Conservation (phyloP, 2,329 filamentous ascomycete species). For the Colletotrichum sp. region DNA sequence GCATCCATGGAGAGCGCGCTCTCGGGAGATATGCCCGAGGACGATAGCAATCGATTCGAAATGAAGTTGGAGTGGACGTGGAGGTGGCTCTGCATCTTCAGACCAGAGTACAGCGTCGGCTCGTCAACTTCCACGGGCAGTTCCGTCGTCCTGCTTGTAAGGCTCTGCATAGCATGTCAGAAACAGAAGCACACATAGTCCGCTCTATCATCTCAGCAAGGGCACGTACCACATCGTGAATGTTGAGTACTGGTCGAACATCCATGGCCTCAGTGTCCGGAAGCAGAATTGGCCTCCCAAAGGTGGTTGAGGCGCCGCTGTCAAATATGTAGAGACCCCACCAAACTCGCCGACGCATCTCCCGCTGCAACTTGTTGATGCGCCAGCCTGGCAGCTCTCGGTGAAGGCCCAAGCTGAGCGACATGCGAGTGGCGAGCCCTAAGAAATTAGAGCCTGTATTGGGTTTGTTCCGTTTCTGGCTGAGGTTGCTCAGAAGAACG, state of each 20-base stretch:
- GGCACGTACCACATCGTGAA: slow-evolving; percentile 27
- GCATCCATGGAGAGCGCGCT: slow-evolving; percentile 28
- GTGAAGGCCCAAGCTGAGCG: slow-evolving; percentile 50
- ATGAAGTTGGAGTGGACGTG: slow-evolving; percentile 35
- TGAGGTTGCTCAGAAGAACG: slow-evolving; percentile 40
- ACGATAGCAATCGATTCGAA: slow-evolving; percentile 31
- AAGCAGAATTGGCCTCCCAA: slow-evolving; percentile 32
- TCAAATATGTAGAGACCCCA: slow-evolving; percentile 50
- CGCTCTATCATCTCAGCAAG: neutral
- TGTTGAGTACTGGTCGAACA: slow-evolving; percentile 31
- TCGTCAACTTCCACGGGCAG: slow-evolving; percentile 25
- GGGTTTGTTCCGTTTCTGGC: slow-evolving; percentile 52
- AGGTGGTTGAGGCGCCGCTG: slow-evolving; percentile 50
- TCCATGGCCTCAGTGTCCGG: slow-evolving; percentile 34
- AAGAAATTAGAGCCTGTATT: slow-evolving; percentile 54
- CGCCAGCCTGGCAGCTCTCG: slow-evolving; percentile 42
- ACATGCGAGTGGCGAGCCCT: slow-evolving; percentile 51
- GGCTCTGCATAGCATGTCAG: slow-evolving; percentile 16
- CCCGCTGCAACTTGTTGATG: slow-evolving; percentile 27
- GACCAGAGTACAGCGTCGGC: slow-evolving; percentile 32
- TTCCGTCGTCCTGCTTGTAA: slow-evolving; percentile 27
- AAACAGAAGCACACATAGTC: neutral
- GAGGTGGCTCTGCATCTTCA: slow-evolving; percentile 32
- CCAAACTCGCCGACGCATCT: slow-evolving; percentile 46
- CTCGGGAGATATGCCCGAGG: slow-evolving; percentile 28